These are phyloP conservation scores for Keithomyces neogunnii DNA, from an alignment of 2,329 filamentous ascomycete genomes.

Conservation along the genomic window DNA sequence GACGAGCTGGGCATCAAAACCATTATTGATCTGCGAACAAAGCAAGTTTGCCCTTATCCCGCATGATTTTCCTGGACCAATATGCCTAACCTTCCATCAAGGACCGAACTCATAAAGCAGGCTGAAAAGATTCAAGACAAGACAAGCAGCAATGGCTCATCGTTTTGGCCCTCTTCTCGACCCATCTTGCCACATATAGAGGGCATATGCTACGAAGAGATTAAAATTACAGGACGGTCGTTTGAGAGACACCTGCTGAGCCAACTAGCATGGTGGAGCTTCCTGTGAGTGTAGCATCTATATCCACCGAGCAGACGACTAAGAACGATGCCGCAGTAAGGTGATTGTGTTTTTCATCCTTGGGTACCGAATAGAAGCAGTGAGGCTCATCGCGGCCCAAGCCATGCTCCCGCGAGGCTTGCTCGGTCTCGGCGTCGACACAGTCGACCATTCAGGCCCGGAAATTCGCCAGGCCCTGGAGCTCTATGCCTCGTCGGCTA, in stretches of 20 bases:
- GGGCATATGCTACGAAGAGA: constrained; percentile 53
- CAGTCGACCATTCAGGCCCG: constrained; percentile 55
- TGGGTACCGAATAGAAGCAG: constrained; percentile 60
- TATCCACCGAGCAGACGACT: not conserved
- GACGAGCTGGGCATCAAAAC: constrained; percentile 58
- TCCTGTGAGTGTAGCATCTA: constrained; percentile 37
- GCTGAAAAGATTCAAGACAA: constrained; percentile 50
- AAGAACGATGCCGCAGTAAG: constrained; percentile 14
- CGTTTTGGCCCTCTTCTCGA: constrained; percentile 36
- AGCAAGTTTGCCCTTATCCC: constrained; percentile 36
- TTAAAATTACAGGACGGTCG: constrained; percentile 65
- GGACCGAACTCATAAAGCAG: constrained; percentile 66
- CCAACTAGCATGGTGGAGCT: constrained; percentile 58
- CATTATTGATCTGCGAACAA: constrained; percentile 72
- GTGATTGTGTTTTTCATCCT: constrained; percentile 54
- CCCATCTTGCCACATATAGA: constrained; percentile 53
- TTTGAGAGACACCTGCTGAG: constrained; percentile 63
- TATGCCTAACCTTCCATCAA: constrained; percentile 18
- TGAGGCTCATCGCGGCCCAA: constrained; percentile 58
- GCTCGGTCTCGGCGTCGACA: constrained; percentile 59
- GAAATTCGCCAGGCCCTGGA: constrained; percentile 43
- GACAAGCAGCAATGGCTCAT: constrained; percentile 29
- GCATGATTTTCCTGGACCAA: not conserved
- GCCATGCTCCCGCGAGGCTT: constrained; percentile 68
- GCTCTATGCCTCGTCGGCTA: constrained; percentile 21